Base-by-base conservation (phyloP, 2,329 filamentous ascomycete species). In the Claviceps spartinae region DNA sequence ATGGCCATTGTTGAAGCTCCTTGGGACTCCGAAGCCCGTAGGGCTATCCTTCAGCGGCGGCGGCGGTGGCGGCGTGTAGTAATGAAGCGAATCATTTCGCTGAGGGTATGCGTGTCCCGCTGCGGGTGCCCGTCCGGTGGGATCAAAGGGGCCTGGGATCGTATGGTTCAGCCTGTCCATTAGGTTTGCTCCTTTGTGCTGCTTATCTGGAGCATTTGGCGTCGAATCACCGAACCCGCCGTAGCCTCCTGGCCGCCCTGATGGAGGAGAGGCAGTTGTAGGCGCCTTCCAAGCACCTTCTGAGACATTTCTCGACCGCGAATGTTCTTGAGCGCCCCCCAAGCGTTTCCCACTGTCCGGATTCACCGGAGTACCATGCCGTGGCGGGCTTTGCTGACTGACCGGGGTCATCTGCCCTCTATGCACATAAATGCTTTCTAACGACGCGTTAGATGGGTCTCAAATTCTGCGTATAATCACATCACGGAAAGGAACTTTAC, bases 151-250 rank as follows among this genome's bases (percentile, higher is more conserved):
- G 0, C 81, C 83, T 1, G 83, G 79, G 1, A 79, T 74, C 60
- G 86, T 83, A 8, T 70, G 75, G 57, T 86, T 77, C 73, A 86
- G 79, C 49, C 80, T 76, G 55, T 78, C 74, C 58, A 85, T 60
- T 30, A 87, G 60, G 40, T 62, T 70, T 5, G 63, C 57, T 47
- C 60, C 59, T 5, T 59, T 57, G 14, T 30, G 24, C 18, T 49
- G 50, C 30, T 57, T 58, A 16, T 57, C 52, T 8, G 36, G 24
- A 11, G 48, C n/a, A 6, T 54, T 45, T 36, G 47, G 52, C 16
- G 2, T 40, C 16, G 24, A n/a, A 46, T 48, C 53, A 49, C 22
- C 43, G 48, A 78, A 72, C 4, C 72, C 73, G 13, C 75, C 75
- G 59, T 79, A 78, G 18, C 70, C 73, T 6, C 72, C 70, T 1